These are phyloP conservation scores for Botrytis sinoallii DNA, from an alignment of 2,329 filamentous ascomycete species.

Conservation along the genomic window DNA sequence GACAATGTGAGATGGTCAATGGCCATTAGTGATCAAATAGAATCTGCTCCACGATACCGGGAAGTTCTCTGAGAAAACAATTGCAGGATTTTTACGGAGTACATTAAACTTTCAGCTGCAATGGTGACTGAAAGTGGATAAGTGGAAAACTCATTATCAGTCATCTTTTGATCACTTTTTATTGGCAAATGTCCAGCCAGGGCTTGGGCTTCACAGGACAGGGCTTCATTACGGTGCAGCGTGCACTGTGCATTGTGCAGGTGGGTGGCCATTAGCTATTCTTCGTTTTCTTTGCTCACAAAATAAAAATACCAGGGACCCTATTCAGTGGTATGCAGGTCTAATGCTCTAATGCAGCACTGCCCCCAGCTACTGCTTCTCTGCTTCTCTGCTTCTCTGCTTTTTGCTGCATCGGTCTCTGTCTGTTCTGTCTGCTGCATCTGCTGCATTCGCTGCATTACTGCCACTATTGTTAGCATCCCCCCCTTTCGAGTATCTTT, in stretches of 20 bases:
- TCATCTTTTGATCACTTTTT: background rate
- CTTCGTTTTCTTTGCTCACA: background rate
- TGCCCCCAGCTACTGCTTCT: constrained; percentile 7
- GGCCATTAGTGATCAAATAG: constrained; percentile 12
- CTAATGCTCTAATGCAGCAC: constrained; percentile 18
- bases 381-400: background rate
- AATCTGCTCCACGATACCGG: constrained; percentile 17
- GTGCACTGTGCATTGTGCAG: constrained; percentile 8
- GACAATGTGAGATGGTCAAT: background rate
- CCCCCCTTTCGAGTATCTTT: background rate
- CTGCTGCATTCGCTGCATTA: background rate
- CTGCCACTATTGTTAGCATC: constrained; percentile 1
- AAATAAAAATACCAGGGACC: background rate
- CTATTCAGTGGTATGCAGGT: constrained; percentile 16
- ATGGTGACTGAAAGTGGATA: constrained; percentile 18
- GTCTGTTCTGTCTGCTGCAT: too few species aligned
- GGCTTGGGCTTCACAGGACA: background rate
- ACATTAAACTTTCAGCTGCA: constrained; percentile 18
- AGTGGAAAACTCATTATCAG: background rate
- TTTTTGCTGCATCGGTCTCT: background rate
- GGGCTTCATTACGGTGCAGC: background rate
- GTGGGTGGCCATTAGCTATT: constrained; percentile 9
- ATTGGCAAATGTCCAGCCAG: background rate
- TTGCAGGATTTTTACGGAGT: constrained; percentile 14
- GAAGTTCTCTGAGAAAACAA: background rate